Conservation (phyloP, 495 filamentous ascomycete genomes). For the Lindgomyces ingoldianus region DNA sequence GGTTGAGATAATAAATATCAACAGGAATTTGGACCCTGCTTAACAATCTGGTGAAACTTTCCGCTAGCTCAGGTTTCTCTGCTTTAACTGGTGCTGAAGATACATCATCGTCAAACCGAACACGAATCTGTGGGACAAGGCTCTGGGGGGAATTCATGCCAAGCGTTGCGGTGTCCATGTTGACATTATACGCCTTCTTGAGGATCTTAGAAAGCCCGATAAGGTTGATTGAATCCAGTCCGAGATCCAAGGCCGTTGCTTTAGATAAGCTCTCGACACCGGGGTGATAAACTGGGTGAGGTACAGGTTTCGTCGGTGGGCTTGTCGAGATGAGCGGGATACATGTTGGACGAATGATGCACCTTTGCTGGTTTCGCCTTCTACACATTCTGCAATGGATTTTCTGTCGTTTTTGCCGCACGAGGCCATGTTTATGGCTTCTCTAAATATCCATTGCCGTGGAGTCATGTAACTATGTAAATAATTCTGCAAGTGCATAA, state of each 20-base stretch:
- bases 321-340: too few relatives aligned
- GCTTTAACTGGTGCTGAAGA: not conserved
- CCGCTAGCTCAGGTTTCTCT: not conserved
- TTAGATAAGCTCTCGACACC: too few relatives aligned
- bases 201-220: slow-evolving; percentile 3
- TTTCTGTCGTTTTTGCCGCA: not conserved
- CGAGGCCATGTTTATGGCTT: not conserved
- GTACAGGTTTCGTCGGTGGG: too few relatives aligned
- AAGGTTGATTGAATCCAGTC: slow-evolving; percentile 1
- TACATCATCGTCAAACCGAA: not conserved
- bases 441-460: not conserved
- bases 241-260: slow-evolving; percentile 4
- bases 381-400: not conserved
- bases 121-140: not conserved
- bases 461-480: not conserved
- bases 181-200: slow-evolving; percentile 1
- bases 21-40: too few relatives aligned
- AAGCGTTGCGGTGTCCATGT: not conserved
- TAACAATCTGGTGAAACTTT: not conserved
- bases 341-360: too few relatives aligned
- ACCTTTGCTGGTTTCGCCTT: too few relatives aligned
- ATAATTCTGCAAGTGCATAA: not conserved
- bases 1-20: too few relatives aligned
- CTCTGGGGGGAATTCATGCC: not conserved
- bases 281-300: too few relatives aligned